A percentile compares a stretch with the other conserved stretches of the same genome.
Evolutionary conservation across 306 rosid species (phyloP).

Genomic region (Inga laurina): DNA sequence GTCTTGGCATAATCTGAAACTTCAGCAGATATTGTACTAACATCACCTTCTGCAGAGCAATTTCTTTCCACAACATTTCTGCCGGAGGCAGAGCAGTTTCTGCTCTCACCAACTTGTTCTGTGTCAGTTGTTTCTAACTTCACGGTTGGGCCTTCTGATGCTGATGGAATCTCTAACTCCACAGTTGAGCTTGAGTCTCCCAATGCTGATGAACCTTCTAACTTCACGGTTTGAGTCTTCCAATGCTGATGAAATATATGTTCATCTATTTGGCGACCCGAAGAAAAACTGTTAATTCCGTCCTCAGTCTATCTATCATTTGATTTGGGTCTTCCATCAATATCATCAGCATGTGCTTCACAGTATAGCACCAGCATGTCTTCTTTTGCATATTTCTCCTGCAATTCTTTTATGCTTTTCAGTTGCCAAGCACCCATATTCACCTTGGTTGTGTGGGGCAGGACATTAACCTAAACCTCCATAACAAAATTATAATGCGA

Average conservation of each 20-base stretch:
- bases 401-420: constrained; percentile 33
- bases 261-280: constrained; percentile 31
- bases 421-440: constrained; percentile 54
- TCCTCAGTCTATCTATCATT: no score
- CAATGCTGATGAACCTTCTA: constrained; percentile 29
- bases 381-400: no score
- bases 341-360: no score
- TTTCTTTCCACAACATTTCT: constrained; percentile 10
- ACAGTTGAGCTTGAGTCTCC: constrained; percentile 13
- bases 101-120: constrained; percentile 18
- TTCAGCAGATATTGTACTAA: constrained; percentile 20
- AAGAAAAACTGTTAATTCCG: no score
- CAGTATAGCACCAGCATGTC: no score
- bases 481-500: constrained; percentile 20
- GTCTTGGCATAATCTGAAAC: constrained; percentile 26
- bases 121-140: constrained; percentile 26
- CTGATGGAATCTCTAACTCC: constrained; percentile 32
- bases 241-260: constrained; percentile 25
- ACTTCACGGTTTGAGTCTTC: constrained; percentile 20
- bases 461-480: constrained; percentile 40
- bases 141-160: constrained; percentile 5
- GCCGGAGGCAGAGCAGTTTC: constrained; percentile 6
- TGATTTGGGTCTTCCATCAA: no score
- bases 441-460: constrained; percentile 49
- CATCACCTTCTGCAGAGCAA: not conserved